A percentile compares a stretch with the other conserved stretches of the same genome.
Evolutionary conservation across 164 flowering plant species (phyloP).

Genomic region (Kingdonia uniflora): DNA sequence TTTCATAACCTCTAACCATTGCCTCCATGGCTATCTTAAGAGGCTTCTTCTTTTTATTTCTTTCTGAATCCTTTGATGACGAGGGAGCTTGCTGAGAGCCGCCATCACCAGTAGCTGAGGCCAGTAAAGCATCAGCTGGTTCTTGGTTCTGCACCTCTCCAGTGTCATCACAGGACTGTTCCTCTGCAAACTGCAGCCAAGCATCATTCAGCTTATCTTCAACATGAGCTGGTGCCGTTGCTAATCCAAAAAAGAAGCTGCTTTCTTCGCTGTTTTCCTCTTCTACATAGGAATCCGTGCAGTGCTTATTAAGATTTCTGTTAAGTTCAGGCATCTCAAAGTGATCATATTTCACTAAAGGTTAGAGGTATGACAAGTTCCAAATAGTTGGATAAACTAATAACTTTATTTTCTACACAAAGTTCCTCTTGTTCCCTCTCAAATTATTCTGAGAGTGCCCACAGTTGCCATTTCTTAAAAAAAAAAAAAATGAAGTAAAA

Average conservation of each 20-base stretch:
- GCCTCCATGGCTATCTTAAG: slow-evolving; percentile 84
- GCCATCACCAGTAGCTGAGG: slow-evolving; percentile 60
- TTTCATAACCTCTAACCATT: slow-evolving; percentile 69
- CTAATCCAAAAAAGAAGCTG: slow-evolving; percentile 87
- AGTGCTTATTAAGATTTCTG: too few relatives aligned
- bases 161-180: slow-evolving; percentile 33
- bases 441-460: too few relatives aligned
- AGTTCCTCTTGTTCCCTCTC: too few relatives aligned
- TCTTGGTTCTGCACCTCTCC: slow-evolving; percentile 18
- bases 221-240: slow-evolving; percentile 98
- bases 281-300: slow-evolving; percentile 21
- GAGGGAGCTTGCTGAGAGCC: slow-evolving; percentile 53
- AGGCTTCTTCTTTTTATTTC: slow-evolving; percentile 31
- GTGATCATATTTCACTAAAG: not conserved
- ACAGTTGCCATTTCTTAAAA: too few relatives aligned
- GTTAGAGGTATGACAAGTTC: not conserved
- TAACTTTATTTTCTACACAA: not conserved
- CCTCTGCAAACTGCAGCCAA: slow-evolving; percentile 95
- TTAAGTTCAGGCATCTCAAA: not conserved
- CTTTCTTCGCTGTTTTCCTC: slow-evolving; percentile 37
- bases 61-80: slow-evolving; percentile 11
- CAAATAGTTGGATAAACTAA: not conserved
- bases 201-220: slow-evolving; percentile 94
- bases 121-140: slow-evolving; percentile 56
- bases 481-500: too few relatives aligned